Evolutionary conservation across 2,329 filamentous ascomycete genomes (phyloP), one percentile per base, ranked within the genome.

Genomic region (Clonostachys solani): DNA sequence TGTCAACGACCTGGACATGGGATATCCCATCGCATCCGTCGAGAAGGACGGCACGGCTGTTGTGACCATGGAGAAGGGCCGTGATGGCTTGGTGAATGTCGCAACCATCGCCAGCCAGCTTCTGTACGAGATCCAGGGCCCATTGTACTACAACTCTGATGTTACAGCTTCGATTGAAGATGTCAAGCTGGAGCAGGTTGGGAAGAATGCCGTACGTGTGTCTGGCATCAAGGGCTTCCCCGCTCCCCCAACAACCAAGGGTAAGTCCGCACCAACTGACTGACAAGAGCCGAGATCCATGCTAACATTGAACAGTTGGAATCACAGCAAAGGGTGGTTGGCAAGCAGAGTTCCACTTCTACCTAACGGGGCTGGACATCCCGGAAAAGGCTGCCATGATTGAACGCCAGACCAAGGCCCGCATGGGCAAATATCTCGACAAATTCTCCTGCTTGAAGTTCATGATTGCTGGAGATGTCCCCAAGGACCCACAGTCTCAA

Each of bases 301-400:
- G 19, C 42, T 33, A n/a, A 10, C 44, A n/a, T 15, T 41, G 40
- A 2, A 29, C 23, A 53, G 52, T 72, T 5, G 69, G 66, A 1
- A 62, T 73, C 38, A 72, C 69, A 3, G 69, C 68, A 6, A 65
- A 64, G 46, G 65, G 67, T 3, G 61, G 65, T 5, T 73, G 62
- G 51, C 68, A 72, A 54, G 70, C 68, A 6, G 70, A 73, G 52
- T 61, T 69, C 45, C 68, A 71, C 47, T 71, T 64, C 54, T 67
- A 67, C 47, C 54, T 70, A 6, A 63, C 62, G 1, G 69, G 70
- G 1, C 61, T 73, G 7, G 68, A 72, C 48, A 63, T 69, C 35
- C 49, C 56, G 1, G 65, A 65, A 16, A 73, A 73, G 55, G 65
- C 66, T 2, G 59, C 63, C 23, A 65, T 71, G 61, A 60, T 68